Conservation (phyloP, 192 early-diverging fungal genomes). For the Coemansia sp. region DNA sequence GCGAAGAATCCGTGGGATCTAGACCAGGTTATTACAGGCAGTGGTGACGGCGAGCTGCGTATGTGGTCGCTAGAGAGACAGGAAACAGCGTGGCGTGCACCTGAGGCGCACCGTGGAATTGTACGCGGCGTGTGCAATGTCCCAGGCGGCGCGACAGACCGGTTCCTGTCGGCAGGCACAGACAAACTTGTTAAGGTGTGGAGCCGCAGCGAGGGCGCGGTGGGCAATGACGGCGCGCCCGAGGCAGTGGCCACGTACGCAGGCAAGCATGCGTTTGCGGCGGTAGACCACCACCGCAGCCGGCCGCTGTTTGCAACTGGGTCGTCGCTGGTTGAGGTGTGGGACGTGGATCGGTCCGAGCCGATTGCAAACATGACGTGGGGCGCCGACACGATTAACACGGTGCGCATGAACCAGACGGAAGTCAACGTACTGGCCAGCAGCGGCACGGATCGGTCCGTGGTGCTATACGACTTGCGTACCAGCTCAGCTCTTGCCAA, state of each 20-base stretch:
- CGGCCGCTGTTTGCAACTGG: slow-evolving; percentile 87
- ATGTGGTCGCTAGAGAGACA: slow-evolving; percentile 84
- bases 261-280: slow-evolving; percentile 76
- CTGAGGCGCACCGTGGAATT: slow-evolving; percentile 77
- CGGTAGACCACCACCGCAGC: slow-evolving; percentile 87
- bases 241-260: slow-evolving; percentile 74
- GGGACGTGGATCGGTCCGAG: slow-evolving; percentile 85
- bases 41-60: slow-evolving; percentile 94
- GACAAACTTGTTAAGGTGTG: slow-evolving; percentile 97
- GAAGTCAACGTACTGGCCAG: slow-evolving; percentile 91
- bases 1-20: slow-evolving; percentile 90
- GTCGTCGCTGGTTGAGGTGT: slow-evolving; percentile 82
- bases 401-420: slow-evolving; percentile 96
- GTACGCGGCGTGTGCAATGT: slow-evolving; percentile 82
- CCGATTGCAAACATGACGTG: slow-evolving; percentile 83
- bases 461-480: slow-evolving; percentile 93
- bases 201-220: slow-evolving; percentile 58
- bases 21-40: slow-evolving; percentile 81
- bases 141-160: slow-evolving; percentile 56
- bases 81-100: slow-evolving; percentile 71
- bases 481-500: slow-evolving; percentile 86
- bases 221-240: slow-evolving; percentile 26
- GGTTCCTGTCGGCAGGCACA: slow-evolving; percentile 87
- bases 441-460: slow-evolving; percentile 90
- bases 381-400: slow-evolving; percentile 93